Conservation (phyloP, 257 asterid species). For the Plantago ovata region DNA sequence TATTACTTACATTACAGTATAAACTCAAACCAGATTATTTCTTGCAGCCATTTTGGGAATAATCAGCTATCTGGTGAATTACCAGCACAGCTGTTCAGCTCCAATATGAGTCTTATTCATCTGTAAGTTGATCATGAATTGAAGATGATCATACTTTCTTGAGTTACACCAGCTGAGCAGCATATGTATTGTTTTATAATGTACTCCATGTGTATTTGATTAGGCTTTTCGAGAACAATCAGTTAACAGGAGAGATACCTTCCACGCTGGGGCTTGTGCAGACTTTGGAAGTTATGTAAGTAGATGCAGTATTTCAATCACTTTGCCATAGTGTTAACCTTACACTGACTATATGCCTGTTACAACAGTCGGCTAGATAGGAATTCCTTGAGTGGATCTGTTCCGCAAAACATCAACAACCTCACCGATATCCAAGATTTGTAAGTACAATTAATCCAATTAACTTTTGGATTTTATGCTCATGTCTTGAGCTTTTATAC, state of each 20-base stretch:
- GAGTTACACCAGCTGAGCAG: too few species aligned
- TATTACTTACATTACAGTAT: background rate
- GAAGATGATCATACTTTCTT: conserved; percentile 3
- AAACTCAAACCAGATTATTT: background rate
- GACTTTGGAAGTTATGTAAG: conserved; percentile 79
- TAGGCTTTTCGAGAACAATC: conserved; percentile 80
- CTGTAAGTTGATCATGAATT: conserved; percentile 48
- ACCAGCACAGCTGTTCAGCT: conserved; percentile 61
- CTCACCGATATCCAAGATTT: conserved; percentile 54
- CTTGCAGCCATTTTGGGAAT: conserved; percentile 78
- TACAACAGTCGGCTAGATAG: conserved; percentile 69
- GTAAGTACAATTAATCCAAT: conserved; percentile 39
- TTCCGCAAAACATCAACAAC: conserved; percentile 57
- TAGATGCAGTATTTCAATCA: conserved; percentile 24
- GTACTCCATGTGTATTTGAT: conserved; percentile 10
- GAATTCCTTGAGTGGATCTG: conserved; percentile 53
- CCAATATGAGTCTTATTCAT: conserved; percentile 60
- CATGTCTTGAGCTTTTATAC: background rate
- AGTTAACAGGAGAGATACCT: conserved; percentile 67
- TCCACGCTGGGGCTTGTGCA: conserved; percentile 55
- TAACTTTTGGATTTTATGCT: background rate
- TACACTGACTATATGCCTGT: conserved; percentile 2
- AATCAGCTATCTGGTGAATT: conserved; percentile 70
- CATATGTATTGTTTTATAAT: background rate
- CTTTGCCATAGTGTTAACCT: background rate